A percentile compares a stretch with the other conserved stretches of the same genome.
These are phyloP conservation scores for Leucosporidium creatinivorum DNA, from an alignment of 768 basidiomycete species.

Conservation along the genomic window DNA sequence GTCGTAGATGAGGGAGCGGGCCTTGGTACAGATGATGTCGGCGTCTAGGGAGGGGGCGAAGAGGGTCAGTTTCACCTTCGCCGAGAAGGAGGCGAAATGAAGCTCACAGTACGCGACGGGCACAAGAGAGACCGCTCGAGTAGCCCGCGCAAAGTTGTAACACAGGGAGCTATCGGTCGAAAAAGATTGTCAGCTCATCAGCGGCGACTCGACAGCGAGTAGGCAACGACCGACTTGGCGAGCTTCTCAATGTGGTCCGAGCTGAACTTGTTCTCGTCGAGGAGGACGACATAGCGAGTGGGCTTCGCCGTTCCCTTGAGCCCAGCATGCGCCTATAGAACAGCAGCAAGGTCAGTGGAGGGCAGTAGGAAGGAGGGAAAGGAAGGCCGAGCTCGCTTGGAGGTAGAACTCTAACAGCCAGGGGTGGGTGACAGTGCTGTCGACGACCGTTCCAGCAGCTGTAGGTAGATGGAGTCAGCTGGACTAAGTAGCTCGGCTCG, in stretches of 20 bases:
- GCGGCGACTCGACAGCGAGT: too few relatives aligned
- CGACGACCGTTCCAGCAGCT: conserved; percentile 29
- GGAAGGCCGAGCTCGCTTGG: not conserved
- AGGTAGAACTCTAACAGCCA: conserved; percentile 13
- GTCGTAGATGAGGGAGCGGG: conserved; percentile 23
- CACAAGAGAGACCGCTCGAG: conserved; percentile 34
- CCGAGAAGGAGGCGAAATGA: not conserved
- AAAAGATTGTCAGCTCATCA: too few relatives aligned
- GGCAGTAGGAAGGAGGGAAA: not conserved
- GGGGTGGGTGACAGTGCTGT: conserved; percentile 10
- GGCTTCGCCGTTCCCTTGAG: conserved; percentile 32
- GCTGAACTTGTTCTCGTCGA: conserved; percentile 31
- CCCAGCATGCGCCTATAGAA: conserved; percentile 34
- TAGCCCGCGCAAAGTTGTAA: conserved; percentile 33
- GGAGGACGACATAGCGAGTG: conserved; percentile 33
- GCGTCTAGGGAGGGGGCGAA: conserved; percentile 7
- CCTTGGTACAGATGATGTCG: conserved; percentile 29
- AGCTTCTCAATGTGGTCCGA: conserved; percentile 28
- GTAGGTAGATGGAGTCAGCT: not conserved
- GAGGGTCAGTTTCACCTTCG: not conserved
- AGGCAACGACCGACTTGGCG: conserved; percentile 9
- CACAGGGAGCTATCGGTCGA: conserved; percentile 25
- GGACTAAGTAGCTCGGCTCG: too few relatives aligned
- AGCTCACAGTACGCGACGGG: conserved; percentile 22
- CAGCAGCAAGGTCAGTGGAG: not conserved